Conservation (phyloP, 2,329 filamentous ascomycete species). For the Monilinia aucupariae region DNA sequence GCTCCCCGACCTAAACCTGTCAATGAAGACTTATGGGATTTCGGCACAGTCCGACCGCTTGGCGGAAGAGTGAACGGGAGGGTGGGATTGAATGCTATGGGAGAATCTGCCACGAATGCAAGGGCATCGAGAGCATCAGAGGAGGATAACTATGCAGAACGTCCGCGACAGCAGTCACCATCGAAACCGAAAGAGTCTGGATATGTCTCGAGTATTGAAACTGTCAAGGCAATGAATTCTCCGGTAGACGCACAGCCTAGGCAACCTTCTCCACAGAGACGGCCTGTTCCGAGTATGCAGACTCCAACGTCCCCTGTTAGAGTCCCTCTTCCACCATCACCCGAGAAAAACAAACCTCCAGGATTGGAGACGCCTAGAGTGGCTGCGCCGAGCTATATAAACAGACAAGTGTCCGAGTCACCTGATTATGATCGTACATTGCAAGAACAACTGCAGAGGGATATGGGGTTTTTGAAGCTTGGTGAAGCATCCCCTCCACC, state of each 20-base stretch:
- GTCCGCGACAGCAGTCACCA: conserved; percentile 46
- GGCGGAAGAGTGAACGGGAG: conserved; percentile 57
- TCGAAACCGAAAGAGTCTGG: conserved; percentile 44
- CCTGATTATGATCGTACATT: conserved; percentile 56
- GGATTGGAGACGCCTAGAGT: conserved; percentile 44
- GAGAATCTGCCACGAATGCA: conserved; percentile 74
- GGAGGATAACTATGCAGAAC: conserved; percentile 48
- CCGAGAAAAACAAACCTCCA: conserved; percentile 42
- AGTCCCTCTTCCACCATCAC: conserved; percentile 55
- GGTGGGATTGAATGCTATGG: conserved; percentile 65
- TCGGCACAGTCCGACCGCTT: conserved; percentile 87
- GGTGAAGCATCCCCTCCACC: conserved; percentile 31
- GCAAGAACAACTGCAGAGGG: conserved; percentile 58
- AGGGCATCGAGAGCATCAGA: conserved; percentile 53
- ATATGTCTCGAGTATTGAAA: conserved; percentile 41
- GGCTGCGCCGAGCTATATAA: conserved; percentile 43
- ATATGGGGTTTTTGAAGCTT: conserved; percentile 54
- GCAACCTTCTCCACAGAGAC: conserved; percentile 56
- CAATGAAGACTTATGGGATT: conserved; percentile 94
- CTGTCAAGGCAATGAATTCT: conserved; percentile 46
- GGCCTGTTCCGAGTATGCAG: conserved; percentile 41
- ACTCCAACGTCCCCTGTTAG: conserved; percentile 48
- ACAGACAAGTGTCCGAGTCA: conserved; percentile 44
- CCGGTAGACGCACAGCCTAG: conserved; percentile 46
- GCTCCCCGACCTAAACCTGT: conserved; percentile 43